These are phyloP conservation scores for Tulasnella sp. DNA, from an alignment of 768 basidiomycete species.

Conservation along the genomic window DNA sequence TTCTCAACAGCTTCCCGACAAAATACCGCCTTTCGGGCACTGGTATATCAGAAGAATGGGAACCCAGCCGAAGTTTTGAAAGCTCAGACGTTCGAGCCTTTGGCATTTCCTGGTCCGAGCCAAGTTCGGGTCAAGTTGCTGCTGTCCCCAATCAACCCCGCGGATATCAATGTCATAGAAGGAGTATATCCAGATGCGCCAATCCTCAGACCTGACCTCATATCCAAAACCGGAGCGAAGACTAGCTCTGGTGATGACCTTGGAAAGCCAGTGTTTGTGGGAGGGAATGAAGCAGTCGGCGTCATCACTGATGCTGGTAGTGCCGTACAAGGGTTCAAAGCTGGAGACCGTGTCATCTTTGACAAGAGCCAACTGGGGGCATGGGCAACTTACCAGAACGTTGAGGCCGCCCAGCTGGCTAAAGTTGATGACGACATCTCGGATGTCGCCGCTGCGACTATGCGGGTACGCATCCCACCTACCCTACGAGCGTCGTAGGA, in stretches of 20 bases:
- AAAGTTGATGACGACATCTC: conserved; percentile 47
- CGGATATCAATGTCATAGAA: conserved; percentile 44
- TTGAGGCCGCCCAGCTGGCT: conserved; percentile 49
- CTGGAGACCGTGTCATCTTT: conserved; percentile 70
- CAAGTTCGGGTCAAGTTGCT: conserved; percentile 60
- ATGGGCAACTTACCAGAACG: conserved; percentile 55
- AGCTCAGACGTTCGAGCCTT: conserved; percentile 43
- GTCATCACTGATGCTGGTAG: conserved; percentile 48
- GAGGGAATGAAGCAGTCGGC: conserved; percentile 72
- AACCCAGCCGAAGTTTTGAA: conserved; percentile 54
- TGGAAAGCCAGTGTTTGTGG: conserved; percentile 35
- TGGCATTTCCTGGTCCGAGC: conserved; percentile 47
- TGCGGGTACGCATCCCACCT: conserved; percentile 44
- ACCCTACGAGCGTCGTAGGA: not conserved
- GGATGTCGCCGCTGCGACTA: conserved; percentile 62
- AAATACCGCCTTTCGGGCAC: not conserved
- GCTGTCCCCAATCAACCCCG: conserved; percentile 70
- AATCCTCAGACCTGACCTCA: conserved; percentile 13
- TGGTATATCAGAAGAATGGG: conserved; percentile 34
- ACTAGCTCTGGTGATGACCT: not conserved
- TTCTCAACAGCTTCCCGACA: not conserved
- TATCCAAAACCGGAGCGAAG: conserved; percentile 27
- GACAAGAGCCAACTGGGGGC: conserved; percentile 63
- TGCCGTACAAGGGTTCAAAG: conserved; percentile 32
- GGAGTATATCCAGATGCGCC: conserved; percentile 74